Conservation (phyloP, 345 rosid genomes). For the Populus deltoides region DNA sequence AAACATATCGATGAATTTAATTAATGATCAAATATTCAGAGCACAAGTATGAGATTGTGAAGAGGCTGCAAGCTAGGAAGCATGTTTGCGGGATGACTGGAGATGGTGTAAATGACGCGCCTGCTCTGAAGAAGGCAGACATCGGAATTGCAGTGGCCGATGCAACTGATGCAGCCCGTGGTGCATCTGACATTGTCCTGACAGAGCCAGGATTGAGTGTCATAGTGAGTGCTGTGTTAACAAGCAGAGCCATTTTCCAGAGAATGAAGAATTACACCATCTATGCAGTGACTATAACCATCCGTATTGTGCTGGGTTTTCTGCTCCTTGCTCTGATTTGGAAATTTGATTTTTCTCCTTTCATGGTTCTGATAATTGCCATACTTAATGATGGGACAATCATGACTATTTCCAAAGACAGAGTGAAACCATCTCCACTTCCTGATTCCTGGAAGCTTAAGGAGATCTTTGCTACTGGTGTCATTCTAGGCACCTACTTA, state of each 20-base stretch:
- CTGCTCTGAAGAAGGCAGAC: conserved; percentile 90
- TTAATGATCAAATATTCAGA: conserved; percentile 35
- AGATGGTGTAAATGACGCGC: conserved; percentile 97
- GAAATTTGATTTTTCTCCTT: conserved; percentile 92
- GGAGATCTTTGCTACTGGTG: conserved; percentile 84
- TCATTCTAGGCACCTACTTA: conserved; percentile 75
- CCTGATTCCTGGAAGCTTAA: conserved; percentile 90
- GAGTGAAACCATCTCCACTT: conserved; percentile 80
- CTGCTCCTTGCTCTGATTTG: conserved; percentile 85
- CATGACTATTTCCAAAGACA: conserved; percentile 79
- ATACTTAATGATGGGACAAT: conserved; percentile 84
- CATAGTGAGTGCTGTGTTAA: conserved; percentile 86
- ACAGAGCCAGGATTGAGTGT: conserved; percentile 96
- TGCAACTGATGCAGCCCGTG: conserved; percentile 91
- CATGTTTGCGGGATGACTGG: conserved; percentile 99
- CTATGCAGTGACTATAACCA: conserved; percentile 90
- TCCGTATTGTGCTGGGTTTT: conserved; percentile 84
- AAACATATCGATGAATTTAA: conserved; percentile 5
- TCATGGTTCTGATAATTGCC: conserved; percentile 91
- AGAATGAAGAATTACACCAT: conserved; percentile 98
- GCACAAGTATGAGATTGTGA: conserved; percentile 94
- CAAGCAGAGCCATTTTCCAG: conserved; percentile 93
- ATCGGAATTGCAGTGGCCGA: conserved; percentile 97
- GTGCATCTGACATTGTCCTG: conserved; percentile 90
- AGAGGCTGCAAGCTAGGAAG: conserved; percentile 76